These are phyloP conservation scores for Urochloa ruziziensis DNA, from an alignment of 176 grass and related monocot species.

Conservation along the genomic window DNA sequence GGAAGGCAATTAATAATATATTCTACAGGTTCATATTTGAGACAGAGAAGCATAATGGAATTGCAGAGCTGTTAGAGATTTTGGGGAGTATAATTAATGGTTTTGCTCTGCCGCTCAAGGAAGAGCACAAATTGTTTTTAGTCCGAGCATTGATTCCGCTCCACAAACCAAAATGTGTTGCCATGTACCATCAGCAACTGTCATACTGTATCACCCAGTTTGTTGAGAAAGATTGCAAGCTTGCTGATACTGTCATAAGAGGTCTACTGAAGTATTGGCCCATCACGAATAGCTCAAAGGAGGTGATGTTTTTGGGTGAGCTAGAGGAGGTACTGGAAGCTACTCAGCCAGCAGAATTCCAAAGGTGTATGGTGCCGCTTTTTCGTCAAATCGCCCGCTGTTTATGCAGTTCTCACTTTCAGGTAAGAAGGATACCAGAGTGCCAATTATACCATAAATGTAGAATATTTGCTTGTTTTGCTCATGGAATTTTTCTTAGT, in stretches of 20 bases:
- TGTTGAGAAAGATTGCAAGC: slow-evolving; percentile 81
- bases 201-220: slow-evolving; percentile 75
- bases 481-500: background rate
- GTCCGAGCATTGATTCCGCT: slow-evolving; percentile 67
- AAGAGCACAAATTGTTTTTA: slow-evolving; percentile 76
- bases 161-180: slow-evolving; percentile 74
- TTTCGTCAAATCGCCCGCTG: slow-evolving; percentile 64
- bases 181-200: slow-evolving; percentile 75
- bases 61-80: slow-evolving; percentile 69
- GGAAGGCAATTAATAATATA: slow-evolving; percentile 72
- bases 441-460: background rate
- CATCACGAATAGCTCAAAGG: slow-evolving; percentile 77
- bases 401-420: slow-evolving; percentile 71
- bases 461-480: slow-evolving; percentile 4
- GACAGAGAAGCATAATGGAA: slow-evolving; percentile 72
- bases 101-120: slow-evolving; percentile 73
- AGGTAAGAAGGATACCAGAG: slow-evolving; percentile 47
- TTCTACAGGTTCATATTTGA: slow-evolving; percentile 82
- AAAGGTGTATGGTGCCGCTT: slow-evolving; percentile 68
- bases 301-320: slow-evolving; percentile 82
- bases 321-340: slow-evolving; percentile 69
- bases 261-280: slow-evolving; percentile 81
- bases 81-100: slow-evolving; percentile 82
- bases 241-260: slow-evolving; percentile 73
- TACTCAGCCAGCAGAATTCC: slow-evolving; percentile 69